Percentiles rank a stretch among this genome's conserved stretches.
phyloP scores from a whole-genome alignment of 768 basidiomycete genomes.

The Symmetrospora coprosmae region DNA sequence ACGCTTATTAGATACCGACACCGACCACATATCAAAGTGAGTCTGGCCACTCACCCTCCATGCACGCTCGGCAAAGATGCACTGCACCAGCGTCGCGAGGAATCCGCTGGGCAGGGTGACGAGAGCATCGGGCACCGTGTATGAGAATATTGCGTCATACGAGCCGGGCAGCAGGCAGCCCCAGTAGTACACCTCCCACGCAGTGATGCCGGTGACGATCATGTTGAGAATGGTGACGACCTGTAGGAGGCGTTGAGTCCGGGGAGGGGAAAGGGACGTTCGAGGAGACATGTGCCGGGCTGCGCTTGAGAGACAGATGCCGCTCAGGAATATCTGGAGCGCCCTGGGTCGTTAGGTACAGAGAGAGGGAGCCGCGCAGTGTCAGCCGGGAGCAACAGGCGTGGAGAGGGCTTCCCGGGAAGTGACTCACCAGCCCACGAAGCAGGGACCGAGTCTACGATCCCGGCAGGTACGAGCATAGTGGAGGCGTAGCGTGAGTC shows the following conservation, averaged over 20 bases:
- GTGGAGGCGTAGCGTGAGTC: too few relatives aligned
- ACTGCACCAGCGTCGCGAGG: neutral
- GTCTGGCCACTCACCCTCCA: neutral
- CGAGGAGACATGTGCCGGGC: neutral
- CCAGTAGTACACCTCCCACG: neutral
- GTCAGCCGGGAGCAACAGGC: neutral
- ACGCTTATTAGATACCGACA: neutral
- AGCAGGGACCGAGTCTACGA: neutral
- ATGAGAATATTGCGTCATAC: neutral
- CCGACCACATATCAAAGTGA: neutral
- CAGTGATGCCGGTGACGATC: neutral
- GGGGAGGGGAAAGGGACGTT: neutral
- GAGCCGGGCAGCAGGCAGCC: neutral
- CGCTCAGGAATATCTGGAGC: neutral
- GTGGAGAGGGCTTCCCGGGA: neutral
- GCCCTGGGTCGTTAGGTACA: neutral
- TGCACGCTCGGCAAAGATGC: neutral
- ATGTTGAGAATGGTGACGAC: neutral
- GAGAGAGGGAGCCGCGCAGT: neutral
- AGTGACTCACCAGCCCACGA: constrained; percentile 1
- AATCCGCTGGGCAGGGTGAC: neutral
- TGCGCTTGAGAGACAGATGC: neutral
- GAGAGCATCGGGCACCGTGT: neutral
- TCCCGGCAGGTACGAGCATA: too few relatives aligned
- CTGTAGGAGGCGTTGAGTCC: neutral